Evolutionary conservation across 1,284 basidiomycete genomes (phyloP), one percentile per base, ranked within the genome.

Genomic region (Cutaneotrichosporon arboriforme): DNA sequence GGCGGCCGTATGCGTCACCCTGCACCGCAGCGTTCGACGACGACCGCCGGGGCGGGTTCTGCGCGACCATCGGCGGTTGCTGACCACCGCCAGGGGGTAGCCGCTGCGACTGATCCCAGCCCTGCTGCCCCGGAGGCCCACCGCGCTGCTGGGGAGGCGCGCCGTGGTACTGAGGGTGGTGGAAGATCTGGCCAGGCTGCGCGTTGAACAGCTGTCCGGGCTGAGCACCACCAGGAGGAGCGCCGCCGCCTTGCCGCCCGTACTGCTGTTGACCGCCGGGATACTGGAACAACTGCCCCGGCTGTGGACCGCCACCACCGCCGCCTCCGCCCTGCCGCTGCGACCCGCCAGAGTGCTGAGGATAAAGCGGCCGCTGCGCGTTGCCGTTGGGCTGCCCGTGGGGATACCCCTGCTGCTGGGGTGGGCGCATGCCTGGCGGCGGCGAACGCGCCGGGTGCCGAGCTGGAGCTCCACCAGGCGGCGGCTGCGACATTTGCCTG

Each of bases 271-370:
- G 36, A 17, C 34, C 17, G n/a, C 61, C 61, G 1, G 70, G 70
- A 55, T 73, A 69, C 37, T 71, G 70, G 59, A 72, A 76, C 4
- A 74, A 62, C 58, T 76, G 72, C 9, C 73, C 74, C 2, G 74
- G 72, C 56, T 74, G 72, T n/a, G 72, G 63, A 13, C 66, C 64
- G 4, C 42, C 42, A 18, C 42, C 42, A 12, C 26, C 37, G 38
- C 38, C 38, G 38, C 38, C 33, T 12, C 33, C 33, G 15, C 17
- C 15, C 14, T 38, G 36, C 12, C 17, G 36, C 36, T 38, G 36
- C 8, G 36, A n/a, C 23, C 21, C 31, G 21, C 34, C 40, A 2
- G 55, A 9, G n/a, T 57, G 55, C 20, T 41, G 52, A 36, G 58
- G 53, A 20, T 52, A 52, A n/a, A 52, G 48, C 15, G 46, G 54